phyloP scores from a whole-genome alignment of 768 basidiomycete genomes.

The Neoboletus magnificus region DNA sequence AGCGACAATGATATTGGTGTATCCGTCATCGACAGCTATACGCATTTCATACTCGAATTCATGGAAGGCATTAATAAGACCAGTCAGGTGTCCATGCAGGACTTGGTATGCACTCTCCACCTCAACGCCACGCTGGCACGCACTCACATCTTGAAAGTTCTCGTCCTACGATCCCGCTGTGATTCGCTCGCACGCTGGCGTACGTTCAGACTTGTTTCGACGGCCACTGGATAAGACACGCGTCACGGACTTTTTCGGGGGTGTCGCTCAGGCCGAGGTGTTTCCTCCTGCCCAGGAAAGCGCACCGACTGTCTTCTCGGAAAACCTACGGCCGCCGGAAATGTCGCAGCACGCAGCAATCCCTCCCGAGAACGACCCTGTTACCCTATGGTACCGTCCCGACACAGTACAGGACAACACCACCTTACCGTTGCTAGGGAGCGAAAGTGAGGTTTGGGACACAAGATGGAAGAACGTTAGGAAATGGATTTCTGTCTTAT shows the following conservation, averaged over 20 bases:
- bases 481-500: constrained; percentile 30
- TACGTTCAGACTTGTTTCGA: constrained; percentile 78
- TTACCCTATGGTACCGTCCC: neutral
- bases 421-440: neutral
- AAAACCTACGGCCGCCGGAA: neutral
- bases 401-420: neutral
- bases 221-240: constrained; percentile 59
- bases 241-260: constrained; percentile 87
- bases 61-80: constrained; percentile 95
- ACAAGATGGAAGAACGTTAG: constrained; percentile 22
- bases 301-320: neutral
- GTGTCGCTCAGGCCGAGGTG: constrained; percentile 81
- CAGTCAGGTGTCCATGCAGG: constrained; percentile 70
- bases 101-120: constrained; percentile 60
- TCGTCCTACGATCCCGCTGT: constrained; percentile 67
- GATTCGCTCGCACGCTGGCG: constrained; percentile 85
- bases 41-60: constrained; percentile 86
- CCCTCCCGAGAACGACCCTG: neutral
- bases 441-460: constrained; percentile 11
- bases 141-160: constrained; percentile 55
- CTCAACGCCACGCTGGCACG: neutral
- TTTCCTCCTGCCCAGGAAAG: constrained; percentile 18
- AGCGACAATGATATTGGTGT: constrained; percentile 95
- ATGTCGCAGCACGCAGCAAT: neutral
- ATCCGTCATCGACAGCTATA: constrained; percentile 92